Evolutionary conservation across 208 protist species (phyloP).

Genomic region (Leishmania tropica): DNA sequence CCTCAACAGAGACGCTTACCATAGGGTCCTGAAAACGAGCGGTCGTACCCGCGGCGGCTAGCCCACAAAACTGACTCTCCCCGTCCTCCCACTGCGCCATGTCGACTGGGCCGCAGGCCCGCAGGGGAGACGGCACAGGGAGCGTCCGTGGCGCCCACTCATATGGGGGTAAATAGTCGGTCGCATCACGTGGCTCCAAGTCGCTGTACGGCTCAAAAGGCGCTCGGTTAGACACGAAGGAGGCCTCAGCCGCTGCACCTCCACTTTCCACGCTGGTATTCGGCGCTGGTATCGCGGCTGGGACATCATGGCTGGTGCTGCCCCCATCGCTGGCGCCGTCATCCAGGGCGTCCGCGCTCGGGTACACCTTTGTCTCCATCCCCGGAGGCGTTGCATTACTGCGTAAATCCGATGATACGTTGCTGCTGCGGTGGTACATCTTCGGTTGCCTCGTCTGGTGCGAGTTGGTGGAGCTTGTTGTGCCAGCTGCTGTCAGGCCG

Average conservation of each 20-base stretch:
- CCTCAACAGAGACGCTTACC: not conserved
- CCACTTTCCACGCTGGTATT: not conserved
- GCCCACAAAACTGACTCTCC: not conserved
- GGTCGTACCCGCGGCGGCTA: not conserved
- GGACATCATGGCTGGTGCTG: not conserved
- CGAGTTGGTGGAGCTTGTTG: not conserved
- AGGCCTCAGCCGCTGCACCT: not conserved
- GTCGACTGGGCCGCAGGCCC: not conserved
- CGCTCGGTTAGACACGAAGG: not conserved
- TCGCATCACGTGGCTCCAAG: conserved; percentile 8
- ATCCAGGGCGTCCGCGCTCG: not conserved
- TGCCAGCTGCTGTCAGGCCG: not conserved
- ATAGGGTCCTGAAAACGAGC: conserved; percentile 11
- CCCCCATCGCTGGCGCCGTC: not conserved
- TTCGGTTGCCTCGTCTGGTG: not conserved
- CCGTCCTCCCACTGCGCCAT: not conserved
- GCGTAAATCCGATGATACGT: conserved; percentile 13
- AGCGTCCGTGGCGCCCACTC: conserved; percentile 31
- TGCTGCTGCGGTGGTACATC: not conserved
- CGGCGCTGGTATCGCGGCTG: not conserved
- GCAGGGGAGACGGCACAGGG: conserved; percentile 9
- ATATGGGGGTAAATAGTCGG: conserved; percentile 20
- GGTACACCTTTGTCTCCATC: not conserved
- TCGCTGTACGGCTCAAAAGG: conserved; percentile 23
- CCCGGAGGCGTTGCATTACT: not conserved